Conservation (phyloP, 208 protist species). For the Histomonas meleagridis region DNA sequence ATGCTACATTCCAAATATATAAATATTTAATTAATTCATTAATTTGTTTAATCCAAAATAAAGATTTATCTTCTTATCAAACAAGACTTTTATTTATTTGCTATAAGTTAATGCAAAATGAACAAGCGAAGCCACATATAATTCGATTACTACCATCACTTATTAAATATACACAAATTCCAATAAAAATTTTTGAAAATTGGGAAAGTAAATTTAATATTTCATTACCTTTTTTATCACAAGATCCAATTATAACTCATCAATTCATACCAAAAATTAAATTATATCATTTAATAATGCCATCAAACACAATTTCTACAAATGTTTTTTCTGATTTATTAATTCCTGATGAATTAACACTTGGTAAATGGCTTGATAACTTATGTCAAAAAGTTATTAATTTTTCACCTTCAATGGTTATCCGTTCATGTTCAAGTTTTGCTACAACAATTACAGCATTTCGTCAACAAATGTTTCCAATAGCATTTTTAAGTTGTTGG, state of each 20-base stretch:
- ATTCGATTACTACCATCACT: too few relatives aligned
- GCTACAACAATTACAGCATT: background rate
- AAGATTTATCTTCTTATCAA: conserved; percentile 8
- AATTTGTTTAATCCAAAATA: background rate
- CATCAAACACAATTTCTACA: background rate
- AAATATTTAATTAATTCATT: too few relatives aligned
- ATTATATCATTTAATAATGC: background rate
- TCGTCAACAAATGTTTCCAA: background rate
- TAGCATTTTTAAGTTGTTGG: background rate
- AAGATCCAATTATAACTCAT: too few relatives aligned
- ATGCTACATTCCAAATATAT: too few relatives aligned
- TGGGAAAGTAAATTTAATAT: too few relatives aligned
- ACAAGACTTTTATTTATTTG: background rate
- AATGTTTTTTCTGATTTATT: background rate
- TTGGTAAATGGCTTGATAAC: conserved; percentile 3
- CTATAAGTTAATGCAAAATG: background rate
- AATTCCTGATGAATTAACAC: background rate
- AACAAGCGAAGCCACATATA: too few relatives aligned
- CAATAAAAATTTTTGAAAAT: too few relatives aligned
- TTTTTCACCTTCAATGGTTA: background rate
- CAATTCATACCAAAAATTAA: background rate
- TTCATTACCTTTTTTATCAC: too few relatives aligned
- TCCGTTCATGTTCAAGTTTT: background rate
- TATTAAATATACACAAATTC: too few relatives aligned
- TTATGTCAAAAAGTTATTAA: background rate